A percentile compares a stretch with the other conserved stretches of the same genome.
Conservation (phyloP, 1,139 yeast genomes). For the Hemisphaericaspora lyxosophila region DNA sequence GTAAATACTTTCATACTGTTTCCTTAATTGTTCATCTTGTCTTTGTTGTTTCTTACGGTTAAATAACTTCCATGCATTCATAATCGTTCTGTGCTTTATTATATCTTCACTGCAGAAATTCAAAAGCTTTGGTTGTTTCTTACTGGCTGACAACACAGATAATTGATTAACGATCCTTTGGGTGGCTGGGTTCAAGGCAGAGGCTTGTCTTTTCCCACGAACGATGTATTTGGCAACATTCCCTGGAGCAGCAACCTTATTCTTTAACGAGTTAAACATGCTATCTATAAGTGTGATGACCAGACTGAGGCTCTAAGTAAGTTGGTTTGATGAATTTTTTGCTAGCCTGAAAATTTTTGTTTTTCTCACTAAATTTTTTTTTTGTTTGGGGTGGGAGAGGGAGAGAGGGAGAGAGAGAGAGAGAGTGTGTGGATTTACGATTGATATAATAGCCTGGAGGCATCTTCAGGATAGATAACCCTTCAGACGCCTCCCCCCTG, state of each 20-base stretch:
- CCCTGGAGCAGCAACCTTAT: not conserved
- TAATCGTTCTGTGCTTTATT: slow-evolving; percentile 79
- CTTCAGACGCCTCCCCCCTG: too few relatives aligned
- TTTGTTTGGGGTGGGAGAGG: too few relatives aligned
- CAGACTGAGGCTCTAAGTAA: not conserved
- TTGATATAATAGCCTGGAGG: too few relatives aligned
- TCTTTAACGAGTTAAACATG: slow-evolving; percentile 2
- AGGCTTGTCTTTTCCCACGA: slow-evolving; percentile 37
- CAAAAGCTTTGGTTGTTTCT: slow-evolving; percentile 82
- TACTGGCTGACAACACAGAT: slow-evolving; percentile 80
- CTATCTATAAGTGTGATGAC: not conserved
- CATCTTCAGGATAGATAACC: too few relatives aligned
- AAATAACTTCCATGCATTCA: slow-evolving; percentile 76
- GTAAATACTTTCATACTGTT: slow-evolving; percentile 66
- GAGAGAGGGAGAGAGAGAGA: too few relatives aligned
- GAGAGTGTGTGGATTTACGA: too few relatives aligned
- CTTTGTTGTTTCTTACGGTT: slow-evolving; percentile 49
- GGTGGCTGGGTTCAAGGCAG: slow-evolving; percentile 51
- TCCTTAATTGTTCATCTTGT: slow-evolving; percentile 48
- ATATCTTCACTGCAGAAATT: slow-evolving; percentile 79
- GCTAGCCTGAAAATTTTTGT: not conserved
- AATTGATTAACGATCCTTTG: slow-evolving; percentile 72
- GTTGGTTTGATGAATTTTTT: not conserved
- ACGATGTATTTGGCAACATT: slow-evolving; percentile 22
- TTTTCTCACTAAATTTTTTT: too few relatives aligned